Base-by-base conservation (phyloP, 2,329 filamentous ascomycete genomes). In the Trichophyton rubrum region DNA sequence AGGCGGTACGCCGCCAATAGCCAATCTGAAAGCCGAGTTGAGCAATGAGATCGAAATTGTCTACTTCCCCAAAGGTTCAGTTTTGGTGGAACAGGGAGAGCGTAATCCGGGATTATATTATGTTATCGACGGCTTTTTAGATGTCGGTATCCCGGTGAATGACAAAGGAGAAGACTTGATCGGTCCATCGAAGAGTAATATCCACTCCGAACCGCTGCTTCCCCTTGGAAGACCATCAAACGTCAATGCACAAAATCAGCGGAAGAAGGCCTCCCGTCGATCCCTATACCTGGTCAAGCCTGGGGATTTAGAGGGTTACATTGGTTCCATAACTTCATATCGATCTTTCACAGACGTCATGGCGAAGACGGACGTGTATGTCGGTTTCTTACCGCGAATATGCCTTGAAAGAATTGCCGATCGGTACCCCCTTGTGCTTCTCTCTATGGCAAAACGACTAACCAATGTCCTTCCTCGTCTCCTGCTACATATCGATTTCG, bases 291-390 rank as follows among this genome's bases (percentile, higher is more conserved):
- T 97, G 66, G 91, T 96, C 65, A 99, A 96, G 70, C 93, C 93
- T 2, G 93, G 93, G 57, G 91, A 91, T 0, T 81, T 99, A 40
- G 92, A 93, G 59, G 95, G 93, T 0, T 99, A 99, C 68, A 85
- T 97, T 35, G 91, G 93, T 3, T 93, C 90, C 0, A 86, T 99
- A 17, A 96, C 93, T 1, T 96, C 91, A 0, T 96, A 96, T 71
- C 81, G 93, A 27, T 99, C 93, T 0, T 96, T 97, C 70, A 93
- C 96, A 20, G 92, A 97, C 69, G 91, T 99, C 1, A 88, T 92
- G 41, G 95, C 93, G 2, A 97, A 97, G 75, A 99, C 95, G 0
- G 93, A 99, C 73, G 93, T 97, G 1, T 97, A 96, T 68, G 93
- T 99, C 13, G 93, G 93, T 0, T 99, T 99, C 66, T 77, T 99